Evolutionary conservation across 2,329 filamentous ascomycete genomes (phyloP), one percentile per base, ranked within the genome.

Genomic region (Exserohilum rostratum): DNA sequence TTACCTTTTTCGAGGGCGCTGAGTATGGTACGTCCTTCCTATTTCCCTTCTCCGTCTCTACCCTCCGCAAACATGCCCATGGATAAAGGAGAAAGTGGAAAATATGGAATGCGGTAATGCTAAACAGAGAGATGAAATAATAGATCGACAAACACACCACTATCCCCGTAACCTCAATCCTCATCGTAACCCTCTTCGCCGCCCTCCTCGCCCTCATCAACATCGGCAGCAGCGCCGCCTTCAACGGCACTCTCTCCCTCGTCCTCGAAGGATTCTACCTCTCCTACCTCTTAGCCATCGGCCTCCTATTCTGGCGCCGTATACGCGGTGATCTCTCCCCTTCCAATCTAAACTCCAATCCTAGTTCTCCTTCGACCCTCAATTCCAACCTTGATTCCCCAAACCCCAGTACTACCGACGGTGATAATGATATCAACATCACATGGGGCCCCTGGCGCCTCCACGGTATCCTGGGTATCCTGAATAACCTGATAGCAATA

Each of bases 131-230:
- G n/a, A n/a, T n/a, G n/a, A n/a, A n/a, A n/a, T n/a, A n/a, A n/a
- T n/a, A n/a, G 71, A 71, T 75, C 22, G 70, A 75, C 37, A 67
- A 67, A 46, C 70, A 68, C 20, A 70, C 66, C 10, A 71, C 70
- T 9, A 73, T 73, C n/a, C 80, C 80, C 6, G 73, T 82, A 6
- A 76, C 81, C 46, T 74, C 80, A 2, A 78, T 83, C 50, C 65
- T 80, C 48, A 70, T 80, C 6, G 79, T 80, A 2, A 75, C 80
- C 4, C 62, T 76, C 10, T 71, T 78, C 34, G 77, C 78, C 15
- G 69, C 74, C 4, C 72, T 82, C 3, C 75, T 84, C 33, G 77
- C 78, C 0, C 68, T 83, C 20, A 82, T 84, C 72, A 83, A 82
- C 61, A 78, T 84, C 49, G 81, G 80, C 39, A 81, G 79, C n/a